Percentiles rank a stretch among this genome's conserved stretches.
Conservation (phyloP, 176 grass and related monocot genomes). For the Aegilops bicornis region DNA sequence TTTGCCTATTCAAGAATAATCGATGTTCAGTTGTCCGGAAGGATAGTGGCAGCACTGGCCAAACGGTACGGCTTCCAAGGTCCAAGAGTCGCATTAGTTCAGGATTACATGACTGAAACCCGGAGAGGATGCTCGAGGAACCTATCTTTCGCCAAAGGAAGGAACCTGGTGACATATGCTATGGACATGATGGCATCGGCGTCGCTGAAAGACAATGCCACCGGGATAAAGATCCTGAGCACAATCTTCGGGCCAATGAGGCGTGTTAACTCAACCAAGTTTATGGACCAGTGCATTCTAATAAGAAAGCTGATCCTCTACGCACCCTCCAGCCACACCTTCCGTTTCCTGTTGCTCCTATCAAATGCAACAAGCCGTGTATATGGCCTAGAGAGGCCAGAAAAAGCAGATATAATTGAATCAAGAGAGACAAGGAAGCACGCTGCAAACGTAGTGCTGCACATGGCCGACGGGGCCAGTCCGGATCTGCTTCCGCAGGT, state of each 20-base stretch:
- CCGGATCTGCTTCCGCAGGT: not conserved
- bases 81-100: accelerated
- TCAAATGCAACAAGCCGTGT: not conserved
- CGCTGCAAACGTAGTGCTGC: not conserved
- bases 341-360: not conserved
- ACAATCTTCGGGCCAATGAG: not conserved
- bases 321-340: not conserved
- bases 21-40: not conserved
- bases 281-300: not conserved
- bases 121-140: not conserved
- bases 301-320: not conserved
- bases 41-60: not conserved
- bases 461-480: not conserved
- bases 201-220: not conserved
- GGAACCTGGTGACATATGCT: not conserved
- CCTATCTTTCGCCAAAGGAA: not conserved
- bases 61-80: not conserved
- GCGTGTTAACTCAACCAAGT: too few species aligned
- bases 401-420: too few species aligned
- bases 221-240: not conserved
- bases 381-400: too few species aligned
- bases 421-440: not conserved
- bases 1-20: too few species aligned
- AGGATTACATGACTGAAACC: not conserved
- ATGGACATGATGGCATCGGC: not conserved